Base-by-base conservation (phyloP, 441 rosid species). In the Pelargonium fulgidum region DNA sequence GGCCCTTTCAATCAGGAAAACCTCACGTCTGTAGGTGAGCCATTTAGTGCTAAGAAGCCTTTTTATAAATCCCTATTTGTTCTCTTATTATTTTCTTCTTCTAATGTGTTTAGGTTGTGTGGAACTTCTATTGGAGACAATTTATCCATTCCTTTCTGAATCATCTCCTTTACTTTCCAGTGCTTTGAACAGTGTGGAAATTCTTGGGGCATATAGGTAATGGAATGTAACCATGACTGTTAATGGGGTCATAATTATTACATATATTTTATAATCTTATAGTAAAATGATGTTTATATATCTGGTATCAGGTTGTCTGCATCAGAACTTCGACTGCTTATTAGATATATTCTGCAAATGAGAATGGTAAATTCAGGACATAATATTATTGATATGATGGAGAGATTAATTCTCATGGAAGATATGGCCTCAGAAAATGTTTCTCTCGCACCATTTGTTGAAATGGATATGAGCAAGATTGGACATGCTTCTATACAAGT, bases 151-250 rank as follows among this genome's bases (percentile, higher is more conserved):
- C 72, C 95, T 96, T 72, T 75, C 79, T n/a, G 89, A 97, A 59
- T 86, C 97, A 79, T 93, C 98, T 80, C 87, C 89, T 0, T 76
- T 96, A 67, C 96, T 91, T 70, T 86, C 87, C 26, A 78, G 90
- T 85, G 84, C 90, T 74, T 75, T 96, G 88, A 96, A 89, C 87
- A 96, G 91, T 82, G 92, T 96, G 78, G 98, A 93, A 83, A 85
- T 83, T 82, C 96, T 96, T 76, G 99, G 99, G 72, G 91, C 99
- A n/a, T 91, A 96, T 81, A 89, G 96, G 99, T 95, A 81, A 22
- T 72, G 22, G 68, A 41, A 64, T 68, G n/a, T 65, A 11, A 44
- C 29, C 58, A 26, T 26, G 33, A 26, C 33, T 26, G 33, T 26
- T 44, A 36, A 44, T 68, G 36, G 24, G 3, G 67, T 62, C 19